Percentiles rank a stretch among this genome's conserved stretches.
phyloP scores from a whole-genome alignment of 345 rosid species.

The Pugionium dolabratum region DNA sequence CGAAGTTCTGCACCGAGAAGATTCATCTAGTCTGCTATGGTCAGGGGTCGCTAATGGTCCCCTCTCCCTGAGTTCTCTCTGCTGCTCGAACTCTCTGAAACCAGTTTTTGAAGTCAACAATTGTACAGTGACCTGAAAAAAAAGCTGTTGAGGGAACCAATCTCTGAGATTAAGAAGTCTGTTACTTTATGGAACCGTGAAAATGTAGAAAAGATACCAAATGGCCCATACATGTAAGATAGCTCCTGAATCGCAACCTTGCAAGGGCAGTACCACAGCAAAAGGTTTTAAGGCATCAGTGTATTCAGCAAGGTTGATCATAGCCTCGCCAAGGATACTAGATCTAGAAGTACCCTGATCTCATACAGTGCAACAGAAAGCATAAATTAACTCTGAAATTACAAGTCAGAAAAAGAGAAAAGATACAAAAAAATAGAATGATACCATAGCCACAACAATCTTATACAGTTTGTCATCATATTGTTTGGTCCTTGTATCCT shows the following conservation, averaged over 20 bases:
- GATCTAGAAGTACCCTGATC: slow-evolving; percentile 89
- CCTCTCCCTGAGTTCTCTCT: slow-evolving; percentile 85
- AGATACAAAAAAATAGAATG: neutral
- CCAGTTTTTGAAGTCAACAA: slow-evolving; percentile 97
- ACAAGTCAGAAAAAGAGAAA: neutral
- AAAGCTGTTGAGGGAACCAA: slow-evolving; percentile 23
- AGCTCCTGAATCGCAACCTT: slow-evolving; percentile 86
- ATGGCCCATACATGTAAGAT: slow-evolving; percentile 77
- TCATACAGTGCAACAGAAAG: slow-evolving; percentile 31
- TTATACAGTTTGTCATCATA: slow-evolving; percentile 85
- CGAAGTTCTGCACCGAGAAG: slow-evolving; percentile 52
- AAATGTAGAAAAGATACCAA: slow-evolving; percentile 30
- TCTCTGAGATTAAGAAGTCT: slow-evolving; percentile 22
- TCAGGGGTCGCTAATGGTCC: slow-evolving; percentile 65
- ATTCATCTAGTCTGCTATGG: slow-evolving; percentile 59
- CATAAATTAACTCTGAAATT: slow-evolving; percentile 14
- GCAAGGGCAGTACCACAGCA: slow-evolving; percentile 64
- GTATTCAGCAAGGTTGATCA: slow-evolving; percentile 89
- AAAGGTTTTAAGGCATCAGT: slow-evolving; percentile 87
- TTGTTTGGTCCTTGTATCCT: slow-evolving; percentile 71
- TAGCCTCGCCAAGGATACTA: slow-evolving; percentile 88
- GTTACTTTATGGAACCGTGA: neutral
- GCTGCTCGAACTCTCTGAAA: slow-evolving; percentile 98
- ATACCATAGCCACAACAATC: slow-evolving; percentile 85
- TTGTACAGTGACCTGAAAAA: slow-evolving; percentile 78